A percentile compares a stretch with the other conserved stretches of the same genome.
phyloP scores from a whole-genome alignment of 2,329 filamentous ascomycete genomes.

The Penicillium carneum region DNA sequence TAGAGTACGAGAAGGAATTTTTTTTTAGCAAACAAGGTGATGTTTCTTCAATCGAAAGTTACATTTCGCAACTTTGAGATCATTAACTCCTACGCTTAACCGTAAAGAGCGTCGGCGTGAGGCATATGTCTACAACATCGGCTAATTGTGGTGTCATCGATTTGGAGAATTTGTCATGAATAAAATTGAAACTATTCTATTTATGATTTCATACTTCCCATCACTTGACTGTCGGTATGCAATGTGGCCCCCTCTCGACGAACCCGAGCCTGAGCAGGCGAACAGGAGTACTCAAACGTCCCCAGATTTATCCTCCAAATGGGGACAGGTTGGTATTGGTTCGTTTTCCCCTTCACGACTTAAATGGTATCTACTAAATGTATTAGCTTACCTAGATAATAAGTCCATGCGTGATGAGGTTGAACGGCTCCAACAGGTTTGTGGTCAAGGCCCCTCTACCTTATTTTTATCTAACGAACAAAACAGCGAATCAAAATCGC shows the following conservation, averaged over 20 bases:
- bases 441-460: neutral
- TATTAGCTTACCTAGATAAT: neutral
- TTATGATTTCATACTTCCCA: neutral
- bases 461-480: neutral
- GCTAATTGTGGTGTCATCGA: conserved; percentile 7
- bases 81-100: conserved; percentile 1
- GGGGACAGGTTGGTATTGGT: neutral
- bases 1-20: neutral
- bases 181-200: neutral
- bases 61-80: conserved; percentile 11
- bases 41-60: neutral
- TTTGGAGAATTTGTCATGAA: neutral
- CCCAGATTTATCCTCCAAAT: neutral
- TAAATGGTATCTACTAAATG: neutral
- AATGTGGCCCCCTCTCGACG: neutral
- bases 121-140: neutral
- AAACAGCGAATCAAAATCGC: neutral
- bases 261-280: neutral
- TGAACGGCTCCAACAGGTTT: neutral
- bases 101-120: neutral
- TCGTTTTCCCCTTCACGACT: neutral
- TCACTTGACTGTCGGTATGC: neutral
- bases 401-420: conserved; percentile 1
- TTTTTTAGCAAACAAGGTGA: neutral
- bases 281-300: neutral